Percentiles rank a stretch among this genome's conserved stretches.
Conservation (phyloP, 2,329 filamentous ascomycete species). For the Colletotrichum incanum region DNA sequence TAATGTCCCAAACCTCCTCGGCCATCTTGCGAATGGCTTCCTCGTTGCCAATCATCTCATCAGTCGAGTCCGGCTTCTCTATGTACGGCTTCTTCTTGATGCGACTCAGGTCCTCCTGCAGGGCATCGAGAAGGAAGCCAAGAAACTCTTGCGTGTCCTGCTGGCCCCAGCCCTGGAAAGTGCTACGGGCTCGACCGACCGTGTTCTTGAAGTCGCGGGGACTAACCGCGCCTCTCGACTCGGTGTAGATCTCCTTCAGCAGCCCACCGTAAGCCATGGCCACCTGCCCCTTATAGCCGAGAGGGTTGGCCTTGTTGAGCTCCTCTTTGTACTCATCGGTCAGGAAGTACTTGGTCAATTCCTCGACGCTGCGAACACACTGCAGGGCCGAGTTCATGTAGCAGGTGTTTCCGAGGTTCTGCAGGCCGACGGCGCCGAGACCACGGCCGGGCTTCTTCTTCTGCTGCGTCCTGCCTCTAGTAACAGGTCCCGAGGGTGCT, state of each 20-base stretch:
- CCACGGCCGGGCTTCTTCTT: conserved; percentile 79
- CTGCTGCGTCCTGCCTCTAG: conserved; percentile 79
- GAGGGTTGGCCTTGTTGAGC: conserved; percentile 86
- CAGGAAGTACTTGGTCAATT: conserved; percentile 93
- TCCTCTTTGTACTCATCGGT: conserved; percentile 82
- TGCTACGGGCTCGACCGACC: conserved; percentile 84
- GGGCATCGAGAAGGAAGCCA: conserved; percentile 91
- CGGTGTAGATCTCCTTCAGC: conserved; percentile 83
- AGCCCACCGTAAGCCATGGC: conserved; percentile 87
- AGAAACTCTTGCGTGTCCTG: conserved; percentile 98
- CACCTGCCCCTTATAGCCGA: conserved; percentile 88
- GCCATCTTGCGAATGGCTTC: conserved; percentile 88
- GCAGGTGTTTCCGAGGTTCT: conserved; percentile 96
- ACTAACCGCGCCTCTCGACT: conserved; percentile 78
- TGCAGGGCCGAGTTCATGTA: conserved; percentile 99
- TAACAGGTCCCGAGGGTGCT: conserved; percentile 72
- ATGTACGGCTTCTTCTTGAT: conserved; percentile 97
- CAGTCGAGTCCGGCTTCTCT: conserved; percentile 97
- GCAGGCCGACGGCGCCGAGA: conserved; percentile 84
- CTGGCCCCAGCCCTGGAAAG: conserved; percentile 95
- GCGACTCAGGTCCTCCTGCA: conserved; percentile 95
- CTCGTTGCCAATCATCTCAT: conserved; percentile 91
- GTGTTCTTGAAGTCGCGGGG: conserved; percentile 87
- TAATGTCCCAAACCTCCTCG: conserved; percentile 91
- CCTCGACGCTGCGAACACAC: conserved; percentile 93